Evolutionary conservation across 2,329 filamentous ascomycete genomes (phyloP).

Genomic region (Nemania sp.): DNA sequence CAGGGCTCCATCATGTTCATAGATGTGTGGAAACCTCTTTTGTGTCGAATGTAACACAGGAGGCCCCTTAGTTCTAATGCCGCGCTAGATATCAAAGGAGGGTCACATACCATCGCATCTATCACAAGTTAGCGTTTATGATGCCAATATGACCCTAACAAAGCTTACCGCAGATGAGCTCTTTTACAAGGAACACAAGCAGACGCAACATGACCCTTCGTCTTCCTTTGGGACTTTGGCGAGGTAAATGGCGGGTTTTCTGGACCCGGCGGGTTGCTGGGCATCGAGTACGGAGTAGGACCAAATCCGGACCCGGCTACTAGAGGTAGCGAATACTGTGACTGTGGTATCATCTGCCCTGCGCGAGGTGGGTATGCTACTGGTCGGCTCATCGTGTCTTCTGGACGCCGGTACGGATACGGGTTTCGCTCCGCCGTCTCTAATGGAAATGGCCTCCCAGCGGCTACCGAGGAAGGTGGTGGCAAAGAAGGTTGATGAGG

Average conservation of each 20-base stretch:
- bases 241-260: conserved; percentile 56
- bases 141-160: conserved; percentile 17
- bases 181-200: conserved; percentile 86
- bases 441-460: conserved; percentile 44
- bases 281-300: conserved; percentile 37
- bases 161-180: conserved; percentile 72
- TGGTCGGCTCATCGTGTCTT: conserved; percentile 43
- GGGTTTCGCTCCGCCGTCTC: conserved; percentile 47
- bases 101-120: conserved; percentile 69
- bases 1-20: not conserved
- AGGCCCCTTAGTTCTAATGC: not conserved
- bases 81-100: conserved; percentile 11
- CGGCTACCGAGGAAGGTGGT: conserved; percentile 33
- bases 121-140: conserved; percentile 41
- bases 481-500: conserved; percentile 38
- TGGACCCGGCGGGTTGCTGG: conserved; percentile 44
- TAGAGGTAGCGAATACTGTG: conserved; percentile 44
- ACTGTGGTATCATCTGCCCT: conserved; percentile 41
- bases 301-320: conserved; percentile 40
- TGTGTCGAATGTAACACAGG: not conserved
- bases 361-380: conserved; percentile 42
- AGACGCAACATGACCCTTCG: conserved; percentile 81
- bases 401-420: conserved; percentile 47
- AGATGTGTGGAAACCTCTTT: not conserved
- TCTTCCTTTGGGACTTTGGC: conserved; percentile 67